These are phyloP conservation scores for Linum trigynum DNA, from an alignment of 345 rosid species.

Conservation along the genomic window DNA sequence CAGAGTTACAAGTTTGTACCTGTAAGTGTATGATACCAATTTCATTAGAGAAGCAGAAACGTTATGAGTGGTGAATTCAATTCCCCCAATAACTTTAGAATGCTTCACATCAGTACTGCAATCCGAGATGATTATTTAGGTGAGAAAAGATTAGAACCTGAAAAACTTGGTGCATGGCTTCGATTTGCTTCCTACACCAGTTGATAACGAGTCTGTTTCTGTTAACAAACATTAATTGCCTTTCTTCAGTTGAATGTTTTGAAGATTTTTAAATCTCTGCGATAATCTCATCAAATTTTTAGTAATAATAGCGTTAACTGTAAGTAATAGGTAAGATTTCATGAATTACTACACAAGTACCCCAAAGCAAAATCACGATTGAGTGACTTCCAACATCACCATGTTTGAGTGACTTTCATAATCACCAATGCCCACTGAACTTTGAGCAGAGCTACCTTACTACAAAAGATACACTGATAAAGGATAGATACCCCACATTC, in stretches of 20 bases:
- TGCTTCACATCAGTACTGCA: slow-evolving; percentile 11
- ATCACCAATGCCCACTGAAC: background rate
- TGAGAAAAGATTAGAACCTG: slow-evolving; percentile 84
- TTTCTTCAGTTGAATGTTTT: slow-evolving; percentile 34
- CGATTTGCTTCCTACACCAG: slow-evolving; percentile 99
- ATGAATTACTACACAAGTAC: background rate
- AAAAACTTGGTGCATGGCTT: slow-evolving; percentile 99
- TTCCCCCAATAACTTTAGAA: slow-evolving; percentile 18
- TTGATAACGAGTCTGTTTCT: slow-evolving; percentile 79
- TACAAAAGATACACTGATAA: background rate
- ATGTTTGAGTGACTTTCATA: background rate
- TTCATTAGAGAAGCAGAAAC: slow-evolving; percentile 27
- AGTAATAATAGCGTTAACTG: background rate
- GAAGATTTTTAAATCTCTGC: slow-evolving; percentile 14
- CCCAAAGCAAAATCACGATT: background rate
- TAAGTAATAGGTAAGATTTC: background rate
- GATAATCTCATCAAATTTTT: background rate
- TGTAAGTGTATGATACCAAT: slow-evolving; percentile 35
- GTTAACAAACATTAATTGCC: slow-evolving; percentile 67
- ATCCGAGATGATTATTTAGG: slow-evolving; percentile 35
- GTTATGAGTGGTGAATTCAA: slow-evolving; percentile 15
- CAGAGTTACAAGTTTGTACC: slow-evolving; percentile 23
- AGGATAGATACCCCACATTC: background rate
- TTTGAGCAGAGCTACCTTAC: background rate
- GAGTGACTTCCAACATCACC: background rate